Percentiles rank a stretch among this genome's conserved stretches.
These are phyloP conservation scores for Peronospora farinosa DNA, from an alignment of 352 stramenopile species.

Conservation along the genomic window DNA sequence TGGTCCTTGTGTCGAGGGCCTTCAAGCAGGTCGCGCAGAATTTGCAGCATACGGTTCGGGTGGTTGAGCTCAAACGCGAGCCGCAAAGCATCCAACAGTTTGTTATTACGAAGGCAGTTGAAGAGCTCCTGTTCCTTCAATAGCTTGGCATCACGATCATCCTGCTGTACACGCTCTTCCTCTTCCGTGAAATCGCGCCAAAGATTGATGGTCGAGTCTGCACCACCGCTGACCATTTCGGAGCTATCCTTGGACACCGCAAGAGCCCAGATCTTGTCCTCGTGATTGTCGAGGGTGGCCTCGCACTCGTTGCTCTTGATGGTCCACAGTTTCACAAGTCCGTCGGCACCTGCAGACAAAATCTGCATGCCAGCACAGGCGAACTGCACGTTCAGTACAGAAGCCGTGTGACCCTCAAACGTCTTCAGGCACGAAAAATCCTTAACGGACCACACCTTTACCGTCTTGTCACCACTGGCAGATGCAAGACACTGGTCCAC, in stretches of 20 bases:
- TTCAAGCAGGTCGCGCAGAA: conserved; percentile 81
- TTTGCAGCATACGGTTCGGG: conserved; percentile 90
- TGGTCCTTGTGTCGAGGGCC: conserved; percentile 58
- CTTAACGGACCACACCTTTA: conserved; percentile 95
- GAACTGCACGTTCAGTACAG: conserved; percentile 87
- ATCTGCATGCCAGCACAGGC: conserved; percentile 90
- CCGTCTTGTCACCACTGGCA: conserved; percentile 92
- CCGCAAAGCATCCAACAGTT: conserved; percentile 79
- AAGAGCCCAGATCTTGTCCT: conserved; percentile 97
- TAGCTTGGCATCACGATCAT: conserved; percentile 86
- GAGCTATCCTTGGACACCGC: conserved; percentile 84
- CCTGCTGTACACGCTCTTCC: conserved; percentile 76
- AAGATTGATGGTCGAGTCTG: conserved; percentile 92
- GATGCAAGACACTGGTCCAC: conserved; percentile 94
- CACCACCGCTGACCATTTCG: conserved; percentile 90
- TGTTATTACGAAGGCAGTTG: conserved; percentile 90
- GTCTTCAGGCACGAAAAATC: conserved; percentile 95
- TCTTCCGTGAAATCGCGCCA: conserved; percentile 93
- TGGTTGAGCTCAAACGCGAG: conserved; percentile 91
- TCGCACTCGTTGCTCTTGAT: conserved; percentile 97
- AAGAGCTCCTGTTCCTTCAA: conserved; percentile 93
- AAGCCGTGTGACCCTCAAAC: conserved; percentile 92
- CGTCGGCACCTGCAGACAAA: conserved; percentile 92
- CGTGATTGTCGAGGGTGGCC: conserved; percentile 93
- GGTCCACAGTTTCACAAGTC: conserved; percentile 97